A percentile compares a stretch with the other conserved stretches of the same genome.
phyloP scores from a whole-genome alignment of 768 basidiomycete genomes.

The Russula ochroleuca region DNA sequence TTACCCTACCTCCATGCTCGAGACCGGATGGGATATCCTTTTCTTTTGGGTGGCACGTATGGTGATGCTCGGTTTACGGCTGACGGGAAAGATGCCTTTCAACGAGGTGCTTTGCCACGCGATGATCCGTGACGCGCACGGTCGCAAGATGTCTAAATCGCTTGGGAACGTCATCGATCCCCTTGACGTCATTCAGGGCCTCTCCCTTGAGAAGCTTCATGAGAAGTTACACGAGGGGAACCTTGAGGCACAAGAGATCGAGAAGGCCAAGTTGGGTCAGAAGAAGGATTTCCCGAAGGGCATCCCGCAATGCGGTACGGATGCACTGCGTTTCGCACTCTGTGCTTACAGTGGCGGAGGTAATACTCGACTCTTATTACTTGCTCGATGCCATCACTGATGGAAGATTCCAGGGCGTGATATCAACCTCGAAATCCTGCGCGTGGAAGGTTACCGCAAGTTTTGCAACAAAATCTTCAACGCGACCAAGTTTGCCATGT shows the following conservation, averaged over 20 bases:
- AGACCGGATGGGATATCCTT: constrained; percentile 99
- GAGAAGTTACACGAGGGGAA: constrained; percentile 87
- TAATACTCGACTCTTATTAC: constrained; percentile 32
- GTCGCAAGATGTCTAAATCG: constrained; percentile 98
- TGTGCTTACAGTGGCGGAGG: constrained; percentile 93
- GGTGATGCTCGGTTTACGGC: constrained; percentile 86
- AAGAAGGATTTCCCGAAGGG: constrained; percentile 99
- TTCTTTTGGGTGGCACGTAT: constrained; percentile 99
- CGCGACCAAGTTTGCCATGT: constrained; percentile 98
- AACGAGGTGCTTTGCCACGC: constrained; percentile 95
- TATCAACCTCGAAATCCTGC: constrained; percentile 93
- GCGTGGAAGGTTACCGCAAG: constrained; percentile 97
- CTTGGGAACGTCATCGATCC: constrained; percentile 98
- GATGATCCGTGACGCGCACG: constrained; percentile 98
- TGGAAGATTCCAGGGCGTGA: constrained; percentile 63
- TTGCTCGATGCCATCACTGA: not conserved
- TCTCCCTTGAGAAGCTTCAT: constrained; percentile 74
- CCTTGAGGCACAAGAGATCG: constrained; percentile 87
- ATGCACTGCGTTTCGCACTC: constrained; percentile 90
- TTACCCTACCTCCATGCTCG: constrained; percentile 87
- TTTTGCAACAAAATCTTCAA: constrained; percentile 99
- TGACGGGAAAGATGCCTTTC: constrained; percentile 92
- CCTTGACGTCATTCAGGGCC: constrained; percentile 87
- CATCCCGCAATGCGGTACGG: constrained; percentile 97
- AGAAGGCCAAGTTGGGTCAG: constrained; percentile 88